Evolutionary conservation across 1,139 yeast species (phyloP), one percentile per base, ranked within the genome.

Genomic region (Yamadazyma diospyri): DNA sequence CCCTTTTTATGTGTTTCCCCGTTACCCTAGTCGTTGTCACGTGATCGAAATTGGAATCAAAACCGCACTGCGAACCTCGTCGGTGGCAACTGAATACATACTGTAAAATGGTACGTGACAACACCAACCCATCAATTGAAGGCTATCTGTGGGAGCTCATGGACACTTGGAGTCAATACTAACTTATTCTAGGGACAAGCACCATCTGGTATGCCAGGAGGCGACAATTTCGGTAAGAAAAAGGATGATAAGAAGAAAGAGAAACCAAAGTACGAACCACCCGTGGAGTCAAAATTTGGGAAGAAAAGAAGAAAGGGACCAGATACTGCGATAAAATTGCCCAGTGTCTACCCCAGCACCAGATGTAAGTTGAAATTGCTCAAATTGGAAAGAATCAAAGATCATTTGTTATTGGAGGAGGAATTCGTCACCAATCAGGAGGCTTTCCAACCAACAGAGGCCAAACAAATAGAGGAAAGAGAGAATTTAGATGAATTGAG

Each of bases 221-320:
- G 72, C 50, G 72, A 71, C 45, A 38, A 38, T 33, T 48, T 55
- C 50, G 80, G 78, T 51, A 81, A 79, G 58, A 80, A 79, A 67
- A 81, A 80, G 60, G 81, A 79, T 49, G 83, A 80, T 59, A 79
- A 79, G 59, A 82, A 86, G 75, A 78, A 81, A 46, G 86, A 82
- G 43, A 83, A 82, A 59, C 97, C 97, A 50, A 88, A 87, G 65
- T 92, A 89, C 59, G 99, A 94, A 61, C 98, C 98, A 24, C 98
- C 98, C 14, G 97, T 92, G 41, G 95, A 92, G 59, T 82, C 96
- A 12, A 80, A 89, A 47, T 83, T 86, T 51, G 95, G 95, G 40
- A 85, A 82, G 64, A 86, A 83, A 71, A 83, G 82, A 68, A 79
- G 94, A 70, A 82, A 80, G 66, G 96, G 97, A 8, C 95, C 95